Evolutionary conservation across 2,329 filamentous ascomycete species (phyloP).

Genomic region (Colletotrichum sp.): DNA sequence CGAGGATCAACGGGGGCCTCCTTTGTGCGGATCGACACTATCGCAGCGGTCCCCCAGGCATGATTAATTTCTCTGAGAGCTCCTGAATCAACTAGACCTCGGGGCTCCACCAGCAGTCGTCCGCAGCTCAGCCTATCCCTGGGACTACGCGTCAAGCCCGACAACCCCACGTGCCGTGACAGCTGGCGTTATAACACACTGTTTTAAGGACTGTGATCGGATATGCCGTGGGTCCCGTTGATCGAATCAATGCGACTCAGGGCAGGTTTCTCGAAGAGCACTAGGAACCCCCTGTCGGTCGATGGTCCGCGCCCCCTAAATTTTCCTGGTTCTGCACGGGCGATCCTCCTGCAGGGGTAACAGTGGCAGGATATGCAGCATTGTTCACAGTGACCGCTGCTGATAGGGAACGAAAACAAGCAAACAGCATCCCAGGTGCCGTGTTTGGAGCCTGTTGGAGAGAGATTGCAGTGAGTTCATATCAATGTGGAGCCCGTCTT

Average conservation of each 20-base stretch:
- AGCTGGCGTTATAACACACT: not conserved
- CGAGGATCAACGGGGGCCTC: not conserved
- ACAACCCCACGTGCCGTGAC: conserved; percentile 11
- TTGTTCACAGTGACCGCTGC: not conserved
- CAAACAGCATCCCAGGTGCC: not conserved
- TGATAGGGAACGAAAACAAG: not conserved
- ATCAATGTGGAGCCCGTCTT: not conserved
- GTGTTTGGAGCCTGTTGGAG: not conserved
- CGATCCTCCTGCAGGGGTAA: not conserved
- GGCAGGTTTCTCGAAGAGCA: not conserved
- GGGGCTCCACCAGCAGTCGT: not conserved
- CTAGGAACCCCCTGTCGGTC: not conserved
- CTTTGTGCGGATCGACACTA: conserved; percentile 1
- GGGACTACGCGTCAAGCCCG: not conserved
- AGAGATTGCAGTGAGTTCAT: conserved; percentile 2
- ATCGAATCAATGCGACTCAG: conserved; percentile 1
- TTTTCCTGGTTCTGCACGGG: conserved; percentile 6
- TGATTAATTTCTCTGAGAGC: conserved; percentile 10
- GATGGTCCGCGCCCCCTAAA: not conserved
- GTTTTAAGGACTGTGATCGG: conserved; percentile 1
- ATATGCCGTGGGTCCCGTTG: not conserved
- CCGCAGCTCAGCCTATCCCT: not conserved
- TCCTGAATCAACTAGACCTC: conserved; percentile 12
- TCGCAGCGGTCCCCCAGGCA: not conserved
- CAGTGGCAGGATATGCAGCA: not conserved